Evolutionary conservation across 2,329 filamentous ascomycete species (phyloP), one percentile per base, ranked within the genome.

Genomic region (Trichoderma aggressivum): DNA sequence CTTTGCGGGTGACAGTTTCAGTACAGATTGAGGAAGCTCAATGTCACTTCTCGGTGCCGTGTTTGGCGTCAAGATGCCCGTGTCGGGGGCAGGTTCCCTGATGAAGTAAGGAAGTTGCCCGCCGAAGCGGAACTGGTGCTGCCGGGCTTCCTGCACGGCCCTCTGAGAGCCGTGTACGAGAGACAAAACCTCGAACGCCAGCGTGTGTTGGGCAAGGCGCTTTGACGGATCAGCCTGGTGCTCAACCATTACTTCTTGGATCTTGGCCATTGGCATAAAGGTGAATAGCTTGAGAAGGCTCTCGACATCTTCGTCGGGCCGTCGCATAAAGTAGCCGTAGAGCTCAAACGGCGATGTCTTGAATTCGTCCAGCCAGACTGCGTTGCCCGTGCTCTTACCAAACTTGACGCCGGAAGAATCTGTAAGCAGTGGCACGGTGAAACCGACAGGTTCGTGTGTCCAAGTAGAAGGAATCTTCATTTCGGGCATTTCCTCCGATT

Each of bases 311-410:
- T 88, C 87, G 78, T 99, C 96, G 0, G 94, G 85, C 0, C 92
- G 91, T 64, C 93, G 89, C 74, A 98, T 86, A 76, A 98, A 96
- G 84, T 95, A 98, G 79, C 94, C 86, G 79, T 98, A 98, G 1
- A 98, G 85, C 71, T 98, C 94, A 77, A 95, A 98, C 0, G 90
- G 84, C 34, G 87, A 90, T 1, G 95, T 97, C 87, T 94, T 88
- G 76, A 91, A 90, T 67, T 86, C 86, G 79, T 98, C 94, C 3
- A 99, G 87, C 96, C 96, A 99, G 43, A 99, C 82, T 3, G 95
- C 94, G 79, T 98, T 98, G 30, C 94, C 95, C 2, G 94, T 92
- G 73, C 91, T 97, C 84, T 99, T 99, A 65, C 96, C 96, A 76
- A 98, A 94, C 81, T 99, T 99, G 78, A 89, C 89, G 21, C 96